Base-by-base conservation (phyloP, 441 rosid species). In the Eutrema salsugineum region DNA sequence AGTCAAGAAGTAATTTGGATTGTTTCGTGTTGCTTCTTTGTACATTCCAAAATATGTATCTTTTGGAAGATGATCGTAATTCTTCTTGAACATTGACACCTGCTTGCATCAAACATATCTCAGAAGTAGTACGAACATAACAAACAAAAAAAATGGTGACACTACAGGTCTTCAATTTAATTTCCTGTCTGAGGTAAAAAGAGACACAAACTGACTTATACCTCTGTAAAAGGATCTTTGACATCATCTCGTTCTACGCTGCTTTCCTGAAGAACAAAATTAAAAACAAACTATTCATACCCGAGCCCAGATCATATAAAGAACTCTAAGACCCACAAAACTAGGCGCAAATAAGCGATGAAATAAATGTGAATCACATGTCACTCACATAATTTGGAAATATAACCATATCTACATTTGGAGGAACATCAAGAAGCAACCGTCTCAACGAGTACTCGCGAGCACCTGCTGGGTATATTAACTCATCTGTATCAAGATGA, bases 31-130 rank as follows among this genome's bases (percentile, higher is more conserved):
- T 68, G 94, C 83, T 75, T 89, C 94, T 66, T 83, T 87, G 72
- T 89, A 89, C 91, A 85, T 81, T 69, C 94, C 94, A 77, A 89
- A 89, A 79, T 89, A 89, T 28, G 94, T 84, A 71, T 89, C 94
- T 71, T 87, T 89, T 1, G 88, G 90, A 80, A 89, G 90, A 81
- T 89, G 94, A 77, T 89, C 94, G 65, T 81, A 89, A 68, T 89
- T 89, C 77, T 69, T 89, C 83, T 89, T 89, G 72, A 89, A 89
- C 91, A 89, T 83, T 38, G 90, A 84, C 27, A 89, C 94, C 94
- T 87, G 83, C 48, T 71, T 59, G 70, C 81, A 76, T 8, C 15
- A 57, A 72, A 60, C 48, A 50, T 38, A 63, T 69, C 14, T 76
- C 30, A 63, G 54, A 63, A 46, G 54, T 24, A 4, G 28, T 36